Base-by-base conservation (phyloP, 768 basidiomycete genomes). In the Termitomyces sp. region DNA sequence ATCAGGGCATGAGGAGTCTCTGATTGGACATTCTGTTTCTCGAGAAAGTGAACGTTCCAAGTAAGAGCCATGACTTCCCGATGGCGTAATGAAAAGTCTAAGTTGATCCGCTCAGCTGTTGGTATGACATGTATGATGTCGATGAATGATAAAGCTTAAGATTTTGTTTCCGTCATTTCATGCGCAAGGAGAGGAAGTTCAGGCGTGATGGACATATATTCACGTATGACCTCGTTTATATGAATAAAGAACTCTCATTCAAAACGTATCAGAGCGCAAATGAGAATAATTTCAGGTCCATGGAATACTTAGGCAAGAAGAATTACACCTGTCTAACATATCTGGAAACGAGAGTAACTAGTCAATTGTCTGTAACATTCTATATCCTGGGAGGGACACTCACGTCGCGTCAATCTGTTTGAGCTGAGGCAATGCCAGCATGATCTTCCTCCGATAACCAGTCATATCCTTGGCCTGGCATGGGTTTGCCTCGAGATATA, bases 391-490 rank as follows among this genome's bases (percentile, higher is more conserved):
- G 18, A 50, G 42, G 29, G n/a, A 52, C 18, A 45, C 94, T 58
- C 65, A 98, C 88, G 91, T 98, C 39, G 97, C 97, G 70, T 99
- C 97, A 48, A 99, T 87, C 71, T 99, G 97, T 64, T 84, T 83
- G 53, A 98, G 71, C 63, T 96, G 91, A 0, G 95, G 95, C 20
- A 97, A 74, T 3, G 86, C 85, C 36, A 98, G 72, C 68, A 90
- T 92, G 51, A 98, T 79, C 73, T 97, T 99, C 50, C 96, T 77
- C 61, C 94, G 75, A 67, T 98, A 99, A 20, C 77, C 81, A 2
- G 80, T 74, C 68, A 82, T 87, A 63, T 98, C 91, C 13, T 75
- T 77, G 42, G 70, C 77, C 66, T 99, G 94, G 59, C 93, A 89
- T 3, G 97, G 97, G 65, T 99, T 99, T 5, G 84, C 88, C 72